phyloP scores from a whole-genome alignment of 345 rosid species.

The Angophora floribunda region DNA sequence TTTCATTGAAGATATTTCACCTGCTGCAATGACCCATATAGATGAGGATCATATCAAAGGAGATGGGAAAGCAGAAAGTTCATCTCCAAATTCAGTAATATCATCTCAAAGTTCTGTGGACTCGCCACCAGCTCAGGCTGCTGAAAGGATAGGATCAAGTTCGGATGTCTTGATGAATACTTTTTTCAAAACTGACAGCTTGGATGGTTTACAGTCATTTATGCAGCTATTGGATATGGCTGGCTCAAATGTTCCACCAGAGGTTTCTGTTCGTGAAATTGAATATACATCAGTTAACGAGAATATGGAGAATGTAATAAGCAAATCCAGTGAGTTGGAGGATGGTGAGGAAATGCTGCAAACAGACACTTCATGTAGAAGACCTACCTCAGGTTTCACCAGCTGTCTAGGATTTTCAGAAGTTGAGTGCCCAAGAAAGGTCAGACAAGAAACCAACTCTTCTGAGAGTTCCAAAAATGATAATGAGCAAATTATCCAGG shows the following conservation, averaged over 20 bases:
- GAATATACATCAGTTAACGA: slow-evolving; percentile 7
- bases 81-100: slow-evolving; percentile 49
- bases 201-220: slow-evolving; percentile 18
- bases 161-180: slow-evolving; percentile 11
- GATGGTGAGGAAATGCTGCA: slow-evolving; percentile 2
- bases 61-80: slow-evolving; percentile 9
- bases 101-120: slow-evolving; percentile 39
- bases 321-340: slow-evolving; percentile 1
- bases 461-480: slow-evolving; percentile 7
- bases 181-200: slow-evolving; percentile 2
- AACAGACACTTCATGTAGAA: slow-evolving; percentile 4
- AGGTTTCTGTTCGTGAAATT: slow-evolving; percentile 9
- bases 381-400: not conserved
- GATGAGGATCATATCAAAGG: not conserved
- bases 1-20: slow-evolving; percentile 12
- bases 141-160: slow-evolving; percentile 42
- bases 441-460: slow-evolving; percentile 17
- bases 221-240: slow-evolving; percentile 48
- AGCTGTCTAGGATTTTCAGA: not conserved
- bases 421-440: slow-evolving; percentile 12
- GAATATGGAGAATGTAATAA: slow-evolving; percentile 10
- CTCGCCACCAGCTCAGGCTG: slow-evolving; percentile 23
- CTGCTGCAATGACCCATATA: slow-evolving; percentile 7
- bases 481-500: slow-evolving; percentile 1
- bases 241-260: slow-evolving; percentile 21